Evolutionary conservation across 441 rosid genomes (phyloP).

Genomic region (Raphanus hybrid): DNA sequence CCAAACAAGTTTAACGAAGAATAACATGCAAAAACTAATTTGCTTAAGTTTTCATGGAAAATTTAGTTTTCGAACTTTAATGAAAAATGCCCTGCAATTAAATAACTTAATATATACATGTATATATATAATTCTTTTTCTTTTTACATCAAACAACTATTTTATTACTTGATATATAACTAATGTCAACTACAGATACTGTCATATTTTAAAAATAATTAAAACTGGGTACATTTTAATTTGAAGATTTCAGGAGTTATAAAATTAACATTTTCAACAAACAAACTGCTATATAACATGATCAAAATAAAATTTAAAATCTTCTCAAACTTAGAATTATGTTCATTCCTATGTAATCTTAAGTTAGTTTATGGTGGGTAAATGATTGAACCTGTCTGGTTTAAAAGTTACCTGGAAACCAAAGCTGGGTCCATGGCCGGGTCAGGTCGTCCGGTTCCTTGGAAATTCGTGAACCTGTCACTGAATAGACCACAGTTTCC

Average conservation of each 20-base stretch:
- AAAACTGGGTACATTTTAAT: neutral
- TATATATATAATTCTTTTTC: too few species aligned
- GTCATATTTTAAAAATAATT: neutral
- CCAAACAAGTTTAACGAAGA: neutral
- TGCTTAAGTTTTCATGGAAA: neutral
- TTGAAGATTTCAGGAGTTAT: neutral
- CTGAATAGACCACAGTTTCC: conserved; percentile 66
- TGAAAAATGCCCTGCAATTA: neutral
- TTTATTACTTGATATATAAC: neutral
- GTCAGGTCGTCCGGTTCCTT: conserved; percentile 54
- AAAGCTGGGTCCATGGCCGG: conserved; percentile 57
- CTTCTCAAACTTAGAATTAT: neutral
- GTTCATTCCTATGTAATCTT: neutral
- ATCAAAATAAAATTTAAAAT: neutral
- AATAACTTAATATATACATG: neutral
- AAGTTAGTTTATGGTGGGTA: neutral
- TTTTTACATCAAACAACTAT: neutral
- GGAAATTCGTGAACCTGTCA: conserved; percentile 54
- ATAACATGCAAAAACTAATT: neutral
- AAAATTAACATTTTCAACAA: neutral
- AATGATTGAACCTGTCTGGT: neutral
- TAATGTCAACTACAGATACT: neutral
- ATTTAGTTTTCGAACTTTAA: neutral
- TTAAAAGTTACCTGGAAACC: conserved; percentile 35
- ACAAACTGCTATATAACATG: neutral